A percentile compares a stretch with the other conserved stretches of the same genome.
Evolutionary conservation across 2,329 filamentous ascomycete species (phyloP).

Genomic region (Colletotrichum limetticola): DNA sequence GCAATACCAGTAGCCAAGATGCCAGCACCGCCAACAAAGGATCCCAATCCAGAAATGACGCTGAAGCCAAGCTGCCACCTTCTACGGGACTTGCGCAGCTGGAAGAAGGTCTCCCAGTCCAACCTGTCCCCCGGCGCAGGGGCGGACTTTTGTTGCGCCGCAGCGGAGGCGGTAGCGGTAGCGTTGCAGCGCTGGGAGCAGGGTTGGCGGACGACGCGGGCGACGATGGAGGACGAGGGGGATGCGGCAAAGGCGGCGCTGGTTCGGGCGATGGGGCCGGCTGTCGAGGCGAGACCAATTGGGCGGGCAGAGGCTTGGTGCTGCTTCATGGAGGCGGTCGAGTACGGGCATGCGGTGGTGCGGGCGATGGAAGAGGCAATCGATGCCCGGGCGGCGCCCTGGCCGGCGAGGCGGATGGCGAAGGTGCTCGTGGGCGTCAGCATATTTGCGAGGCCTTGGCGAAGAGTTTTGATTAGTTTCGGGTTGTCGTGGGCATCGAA

Average conservation of each 20-base stretch:
- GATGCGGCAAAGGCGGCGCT: conserved; percentile 34
- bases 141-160: conserved; percentile 33
- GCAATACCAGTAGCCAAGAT: conserved; percentile 77
- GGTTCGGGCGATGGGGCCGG: conserved; percentile 25
- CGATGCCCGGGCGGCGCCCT: conserved; percentile 35
- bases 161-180: conserved; percentile 20
- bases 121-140: conserved; percentile 52
- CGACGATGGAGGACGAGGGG: conserved; percentile 37
- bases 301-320: conserved; percentile 25
- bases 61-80: conserved; percentile 86
- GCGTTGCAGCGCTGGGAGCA: conserved; percentile 32
- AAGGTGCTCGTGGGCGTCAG: conserved; percentile 44
- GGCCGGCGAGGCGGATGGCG: conserved; percentile 44
- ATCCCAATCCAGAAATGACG: conserved; percentile 69
- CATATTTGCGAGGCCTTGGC: conserved; percentile 37
- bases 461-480: background rate
- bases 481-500: background rate
- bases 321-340: conserved; percentile 36
- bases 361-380: conserved; percentile 30
- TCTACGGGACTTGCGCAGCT: conserved; percentile 85
- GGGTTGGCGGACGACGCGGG: conserved; percentile 35
- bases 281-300: conserved; percentile 29
- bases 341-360: conserved; percentile 42
- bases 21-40: conserved; percentile 71
- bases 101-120: conserved; percentile 94